These are phyloP conservation scores for Solanum hybrid DNA, from an alignment of 305 asterid genomes.

Conservation along the genomic window DNA sequence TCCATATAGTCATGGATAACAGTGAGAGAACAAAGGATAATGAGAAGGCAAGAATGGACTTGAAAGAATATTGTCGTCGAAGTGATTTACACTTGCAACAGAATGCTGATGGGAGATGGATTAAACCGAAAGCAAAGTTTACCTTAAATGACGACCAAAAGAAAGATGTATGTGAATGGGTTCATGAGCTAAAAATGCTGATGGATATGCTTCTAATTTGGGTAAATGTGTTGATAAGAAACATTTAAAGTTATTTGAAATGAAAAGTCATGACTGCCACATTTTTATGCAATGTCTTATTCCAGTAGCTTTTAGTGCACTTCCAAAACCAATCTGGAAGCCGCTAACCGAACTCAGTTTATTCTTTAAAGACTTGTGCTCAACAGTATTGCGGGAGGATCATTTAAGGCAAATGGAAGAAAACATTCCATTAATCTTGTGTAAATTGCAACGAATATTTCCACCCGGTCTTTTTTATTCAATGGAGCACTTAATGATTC, in stretches of 20 bases:
- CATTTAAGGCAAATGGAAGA: neutral
- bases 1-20: neutral
- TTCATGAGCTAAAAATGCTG: neutral
- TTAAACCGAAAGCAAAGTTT: neutral
- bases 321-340: neutral
- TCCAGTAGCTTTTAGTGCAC: neutral
- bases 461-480: neutral
- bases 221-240: neutral
- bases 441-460: too few species aligned
- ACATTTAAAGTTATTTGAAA: neutral
- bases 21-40: neutral
- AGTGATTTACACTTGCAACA: neutral
- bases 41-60: neutral
- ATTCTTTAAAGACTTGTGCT: neutral
- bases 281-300: neutral
- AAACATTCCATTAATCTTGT: neutral
- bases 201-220: neutral
- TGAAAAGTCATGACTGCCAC: neutral
- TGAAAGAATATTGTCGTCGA: neutral
- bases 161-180: neutral
- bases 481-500: neutral
- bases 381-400: neutral
- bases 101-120: neutral
- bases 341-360: neutral
- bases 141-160: neutral